These are phyloP conservation scores for Dispira simplex DNA, from an alignment of 192 early-diverging fungal genomes.

Conservation along the genomic window DNA sequence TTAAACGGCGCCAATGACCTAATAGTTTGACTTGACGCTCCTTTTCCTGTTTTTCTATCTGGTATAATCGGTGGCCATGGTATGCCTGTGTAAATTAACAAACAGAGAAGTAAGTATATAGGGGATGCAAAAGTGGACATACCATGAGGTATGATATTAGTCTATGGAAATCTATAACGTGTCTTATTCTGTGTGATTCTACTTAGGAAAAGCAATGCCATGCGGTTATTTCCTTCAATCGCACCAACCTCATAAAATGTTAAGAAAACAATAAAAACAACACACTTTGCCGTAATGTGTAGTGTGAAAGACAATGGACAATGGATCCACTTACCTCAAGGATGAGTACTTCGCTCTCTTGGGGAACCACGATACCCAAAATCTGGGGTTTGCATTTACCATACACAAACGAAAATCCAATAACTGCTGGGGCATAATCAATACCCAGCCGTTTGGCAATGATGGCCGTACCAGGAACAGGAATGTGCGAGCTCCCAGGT, in stretches of 20 bases:
- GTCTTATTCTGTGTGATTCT: background rate
- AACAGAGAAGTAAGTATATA: background rate
- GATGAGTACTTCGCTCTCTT: background rate
- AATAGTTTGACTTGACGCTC: background rate
- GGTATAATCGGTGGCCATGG: background rate
- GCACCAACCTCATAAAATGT: background rate
- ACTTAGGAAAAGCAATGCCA: background rate
- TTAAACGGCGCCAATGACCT: background rate
- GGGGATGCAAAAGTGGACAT: too few species aligned
- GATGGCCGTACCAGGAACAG: slow-evolving; percentile 33
- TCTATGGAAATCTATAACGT: background rate
- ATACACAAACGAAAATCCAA: slow-evolving; percentile 24
- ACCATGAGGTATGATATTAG: background rate
- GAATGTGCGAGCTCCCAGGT: slow-evolving; percentile 53
- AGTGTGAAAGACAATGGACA: background rate
- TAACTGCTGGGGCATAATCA: slow-evolving; percentile 71
- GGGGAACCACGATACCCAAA: background rate
- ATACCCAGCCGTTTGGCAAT: slow-evolving; percentile 63
- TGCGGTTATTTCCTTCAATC: background rate
- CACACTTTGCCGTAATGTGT: background rate
- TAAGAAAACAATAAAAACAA: background rate
- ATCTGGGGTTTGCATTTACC: background rate
- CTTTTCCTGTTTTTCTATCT: background rate
- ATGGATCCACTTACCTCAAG: background rate
- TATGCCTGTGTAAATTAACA: background rate